Evolutionary conservation across 2,329 filamentous ascomycete species (phyloP), one percentile per base, ranked within the genome.

Genomic region (Helicocarpus griseus): DNA sequence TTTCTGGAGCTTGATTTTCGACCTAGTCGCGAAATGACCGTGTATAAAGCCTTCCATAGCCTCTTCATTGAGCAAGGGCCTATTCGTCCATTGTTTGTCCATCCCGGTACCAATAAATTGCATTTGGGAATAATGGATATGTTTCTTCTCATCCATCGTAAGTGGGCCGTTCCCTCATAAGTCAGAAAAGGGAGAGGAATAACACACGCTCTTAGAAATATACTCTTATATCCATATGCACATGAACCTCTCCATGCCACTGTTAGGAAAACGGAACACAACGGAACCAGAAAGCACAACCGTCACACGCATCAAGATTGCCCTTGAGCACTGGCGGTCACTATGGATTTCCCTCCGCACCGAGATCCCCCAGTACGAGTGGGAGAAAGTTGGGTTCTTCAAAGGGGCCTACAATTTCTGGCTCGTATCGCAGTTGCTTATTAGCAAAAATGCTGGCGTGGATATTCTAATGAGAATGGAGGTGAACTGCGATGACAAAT

Each of bases 381-480:
- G 69, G 67, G 63, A 64, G 5, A 61, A 63, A 0, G 68, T 71
- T 63, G 69, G 69, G 24, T 71, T 72, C 53, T 71, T 63, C 57
- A 68, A 69, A 43, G 71, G 70, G 39, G 66, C 63, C 0, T 71
- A 70, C 51, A 68, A 70, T 14, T 71, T 70, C 56, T 72, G 69
- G 69, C 63, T 71, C 21, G 67, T 72, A 11, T 67, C 68, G 4
- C 66, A 70, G 44, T 56, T 71, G 3, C 63, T 72, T 13, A 65
- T 71, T 53, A 71, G 66, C 19, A 69, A 69, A 35, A 69, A 70
- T 43, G 65, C 70, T 50, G 67, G 66, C 7, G 63, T 71, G n/a
- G 69, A 72, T 49, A 67, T 72, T 13, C 63, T 71, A 8, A 70
- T 71, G 63, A 61, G 60, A 43, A 71, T 70, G 67, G 69, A 71